A percentile compares a stretch with the other conserved stretches of the same genome.
Evolutionary conservation across 2,329 filamentous ascomycete genomes (phyloP).

Genomic region (Arachnomyces sp.): DNA sequence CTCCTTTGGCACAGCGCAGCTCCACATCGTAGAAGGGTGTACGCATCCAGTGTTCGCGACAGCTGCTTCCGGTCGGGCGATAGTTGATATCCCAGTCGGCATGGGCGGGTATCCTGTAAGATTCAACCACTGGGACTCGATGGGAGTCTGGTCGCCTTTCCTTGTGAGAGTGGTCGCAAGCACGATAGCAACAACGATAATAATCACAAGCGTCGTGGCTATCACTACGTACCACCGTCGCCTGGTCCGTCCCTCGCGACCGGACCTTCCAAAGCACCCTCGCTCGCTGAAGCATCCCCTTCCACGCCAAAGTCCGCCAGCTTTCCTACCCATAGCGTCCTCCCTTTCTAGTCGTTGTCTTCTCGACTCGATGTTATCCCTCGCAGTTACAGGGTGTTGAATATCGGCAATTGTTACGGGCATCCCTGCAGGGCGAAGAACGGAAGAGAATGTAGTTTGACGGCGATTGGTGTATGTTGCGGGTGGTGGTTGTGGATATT

Average conservation of each 20-base stretch:
- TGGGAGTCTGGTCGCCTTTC: slow-evolving; percentile 33
- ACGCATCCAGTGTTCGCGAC: slow-evolving; percentile 62
- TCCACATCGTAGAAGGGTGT: slow-evolving; percentile 68
- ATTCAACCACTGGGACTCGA: slow-evolving; percentile 64
- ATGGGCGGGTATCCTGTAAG: slow-evolving; percentile 79
- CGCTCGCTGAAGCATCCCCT: slow-evolving; percentile 53
- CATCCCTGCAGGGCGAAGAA: slow-evolving; percentile 26
- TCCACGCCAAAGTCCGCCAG: slow-evolving; percentile 57
- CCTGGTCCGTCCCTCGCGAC: slow-evolving; percentile 55
- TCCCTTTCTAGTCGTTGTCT: slow-evolving; percentile 57
- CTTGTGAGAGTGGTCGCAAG: slow-evolving; percentile 50
- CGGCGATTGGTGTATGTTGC: slow-evolving; percentile 11
- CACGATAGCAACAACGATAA: slow-evolving; percentile 50
- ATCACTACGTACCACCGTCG: slow-evolving; percentile 53
- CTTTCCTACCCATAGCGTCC: slow-evolving; percentile 49
- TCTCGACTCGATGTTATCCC: slow-evolving; percentile 41
- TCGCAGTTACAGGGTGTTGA: slow-evolving; percentile 15
- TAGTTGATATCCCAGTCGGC: slow-evolving; percentile 70
- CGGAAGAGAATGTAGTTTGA: slow-evolving; percentile 32
- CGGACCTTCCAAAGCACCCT: slow-evolving; percentile 58
- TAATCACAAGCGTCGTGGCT: slow-evolving; percentile 41
- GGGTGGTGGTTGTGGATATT: slow-evolving; percentile 39
- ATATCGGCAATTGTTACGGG: slow-evolving; percentile 17
- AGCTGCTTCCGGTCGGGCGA: slow-evolving; percentile 63
- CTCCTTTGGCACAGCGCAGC: slow-evolving; percentile 74